Percentiles rank a stretch among this genome's conserved stretches.
Evolutionary conservation across 805 yeast genomes (phyloP).

Genomic region (Cyberlindnera samutprakarnensis): DNA sequence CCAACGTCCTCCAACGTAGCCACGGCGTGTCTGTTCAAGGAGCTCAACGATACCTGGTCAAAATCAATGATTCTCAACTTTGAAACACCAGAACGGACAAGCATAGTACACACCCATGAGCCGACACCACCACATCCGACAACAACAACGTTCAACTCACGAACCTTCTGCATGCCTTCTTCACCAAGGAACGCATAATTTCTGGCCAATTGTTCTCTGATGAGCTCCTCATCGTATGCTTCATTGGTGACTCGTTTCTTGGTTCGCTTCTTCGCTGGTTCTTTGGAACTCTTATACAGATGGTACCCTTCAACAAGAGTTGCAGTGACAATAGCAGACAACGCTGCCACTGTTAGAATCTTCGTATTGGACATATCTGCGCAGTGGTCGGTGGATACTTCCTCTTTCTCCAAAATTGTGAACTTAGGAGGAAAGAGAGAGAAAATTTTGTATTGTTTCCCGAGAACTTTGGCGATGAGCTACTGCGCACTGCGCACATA

Average conservation of each 20-base stretch:
- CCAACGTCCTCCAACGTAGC: constrained; percentile 93
- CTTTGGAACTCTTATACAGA: constrained; percentile 11
- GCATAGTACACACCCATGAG: constrained; percentile 89
- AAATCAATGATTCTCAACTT: constrained; percentile 79
- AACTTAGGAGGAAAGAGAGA: too few relatives aligned
- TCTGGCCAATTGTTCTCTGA: constrained; percentile 87
- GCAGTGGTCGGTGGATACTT: neutral
- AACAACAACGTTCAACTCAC: constrained; percentile 66
- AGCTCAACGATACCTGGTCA: constrained; percentile 91
- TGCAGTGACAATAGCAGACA: constrained; percentile 25
- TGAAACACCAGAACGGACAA: constrained; percentile 85
- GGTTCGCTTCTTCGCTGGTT: constrained; percentile 3
- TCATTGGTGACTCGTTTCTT: constrained; percentile 2
- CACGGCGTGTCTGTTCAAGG: constrained; percentile 90
- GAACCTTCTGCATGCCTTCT: constrained; percentile 69
- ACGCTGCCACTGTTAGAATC: constrained; percentile 24
- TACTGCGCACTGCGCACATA: too few relatives aligned
- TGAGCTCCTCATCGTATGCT: constrained; percentile 56
- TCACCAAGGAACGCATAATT: constrained; percentile 89
- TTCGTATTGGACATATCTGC: constrained; percentile 11
- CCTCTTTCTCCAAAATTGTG: too few relatives aligned
- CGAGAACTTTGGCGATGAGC: too few relatives aligned
- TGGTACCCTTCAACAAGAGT: constrained; percentile 23
- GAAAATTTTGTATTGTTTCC: too few relatives aligned
- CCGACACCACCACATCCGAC: constrained; percentile 99